Percentiles rank a stretch among this genome's conserved stretches.
Conservation (phyloP, 345 rosid genomes). For the Rhodomyrtus tomentosa region DNA sequence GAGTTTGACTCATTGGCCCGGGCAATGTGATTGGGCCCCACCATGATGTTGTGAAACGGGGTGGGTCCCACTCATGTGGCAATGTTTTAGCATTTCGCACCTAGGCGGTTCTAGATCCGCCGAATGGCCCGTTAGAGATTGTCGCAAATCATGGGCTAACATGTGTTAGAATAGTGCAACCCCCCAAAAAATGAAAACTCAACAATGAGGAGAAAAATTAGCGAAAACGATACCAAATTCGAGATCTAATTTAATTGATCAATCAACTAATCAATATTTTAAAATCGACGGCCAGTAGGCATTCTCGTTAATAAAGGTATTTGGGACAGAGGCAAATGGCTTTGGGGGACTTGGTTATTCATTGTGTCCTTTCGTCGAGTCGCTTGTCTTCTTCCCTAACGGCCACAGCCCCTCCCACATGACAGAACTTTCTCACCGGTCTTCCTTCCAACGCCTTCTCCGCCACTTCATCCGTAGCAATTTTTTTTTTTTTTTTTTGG, state of each 20-base stretch:
- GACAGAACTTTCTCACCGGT: background rate
- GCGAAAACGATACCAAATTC: background rate
- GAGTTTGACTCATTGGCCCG: background rate
- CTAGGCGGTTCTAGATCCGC: background rate
- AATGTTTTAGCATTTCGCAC: background rate
- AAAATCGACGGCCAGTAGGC: background rate
- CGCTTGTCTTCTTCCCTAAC: background rate
- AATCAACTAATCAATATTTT: background rate
- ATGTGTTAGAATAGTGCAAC: background rate
- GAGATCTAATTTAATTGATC: background rate
- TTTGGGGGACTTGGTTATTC: background rate
- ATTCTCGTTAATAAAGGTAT: background rate
- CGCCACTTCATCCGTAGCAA: background rate
- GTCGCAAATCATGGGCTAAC: background rate
- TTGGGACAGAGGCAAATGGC: background rate
- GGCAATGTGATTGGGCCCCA: background rate
- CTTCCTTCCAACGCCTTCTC: background rate
- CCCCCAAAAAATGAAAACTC: background rate
- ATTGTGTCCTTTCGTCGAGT: too few relatives aligned
- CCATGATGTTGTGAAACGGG: background rate
- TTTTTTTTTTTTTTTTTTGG: background rate
- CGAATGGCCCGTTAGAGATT: background rate
- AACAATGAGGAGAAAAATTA: background rate
- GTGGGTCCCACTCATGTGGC: constrained; percentile 1
- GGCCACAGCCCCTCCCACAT: background rate